Conservation (phyloP, 2,329 filamentous ascomycete genomes). For the Colletotrichum sp. region DNA sequence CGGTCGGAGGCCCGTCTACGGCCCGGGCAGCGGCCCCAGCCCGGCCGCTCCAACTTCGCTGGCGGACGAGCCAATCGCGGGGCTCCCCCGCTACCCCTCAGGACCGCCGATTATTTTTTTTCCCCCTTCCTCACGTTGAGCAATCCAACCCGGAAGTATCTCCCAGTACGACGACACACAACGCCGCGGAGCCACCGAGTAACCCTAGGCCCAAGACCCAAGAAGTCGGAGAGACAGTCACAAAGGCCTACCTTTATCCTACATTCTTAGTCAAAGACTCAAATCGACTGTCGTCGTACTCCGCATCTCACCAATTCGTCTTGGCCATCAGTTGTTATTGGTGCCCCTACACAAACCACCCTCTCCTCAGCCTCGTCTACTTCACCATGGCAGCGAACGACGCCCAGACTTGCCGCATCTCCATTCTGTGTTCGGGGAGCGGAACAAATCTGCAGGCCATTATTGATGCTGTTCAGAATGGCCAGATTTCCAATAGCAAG, state of each 20-base stretch:
- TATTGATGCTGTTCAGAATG: conserved; percentile 49
- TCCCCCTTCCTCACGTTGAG: not conserved
- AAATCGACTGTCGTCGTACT: not conserved
- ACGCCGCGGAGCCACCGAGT: not conserved
- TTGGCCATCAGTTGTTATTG: not conserved
- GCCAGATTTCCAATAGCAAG: conserved; percentile 41
- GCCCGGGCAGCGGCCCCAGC: not conserved
- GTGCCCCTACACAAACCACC: not conserved
- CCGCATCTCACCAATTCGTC: not conserved
- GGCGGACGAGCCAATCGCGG: not conserved
- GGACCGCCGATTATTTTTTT: not conserved
- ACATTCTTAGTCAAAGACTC: not conserved
- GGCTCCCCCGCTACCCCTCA: not conserved
- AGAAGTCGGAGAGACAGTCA: not conserved
- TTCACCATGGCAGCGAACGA: not conserved
- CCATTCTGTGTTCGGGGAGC: conserved; percentile 74
- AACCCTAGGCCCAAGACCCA: not conserved
- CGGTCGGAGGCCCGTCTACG: not conserved
- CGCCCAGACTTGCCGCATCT: conserved; percentile 50
- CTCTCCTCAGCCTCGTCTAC: not conserved
- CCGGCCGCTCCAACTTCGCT: not conserved
- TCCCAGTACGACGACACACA: not conserved
- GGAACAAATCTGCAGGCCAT: conserved; percentile 84
- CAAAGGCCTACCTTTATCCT: not conserved
- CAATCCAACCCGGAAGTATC: not conserved